A percentile compares a stretch with the other conserved stretches of the same genome.
phyloP scores from a whole-genome alignment of 2,329 filamentous ascomycete genomes.

The Gnomoniopsis smithogilvyi region DNA sequence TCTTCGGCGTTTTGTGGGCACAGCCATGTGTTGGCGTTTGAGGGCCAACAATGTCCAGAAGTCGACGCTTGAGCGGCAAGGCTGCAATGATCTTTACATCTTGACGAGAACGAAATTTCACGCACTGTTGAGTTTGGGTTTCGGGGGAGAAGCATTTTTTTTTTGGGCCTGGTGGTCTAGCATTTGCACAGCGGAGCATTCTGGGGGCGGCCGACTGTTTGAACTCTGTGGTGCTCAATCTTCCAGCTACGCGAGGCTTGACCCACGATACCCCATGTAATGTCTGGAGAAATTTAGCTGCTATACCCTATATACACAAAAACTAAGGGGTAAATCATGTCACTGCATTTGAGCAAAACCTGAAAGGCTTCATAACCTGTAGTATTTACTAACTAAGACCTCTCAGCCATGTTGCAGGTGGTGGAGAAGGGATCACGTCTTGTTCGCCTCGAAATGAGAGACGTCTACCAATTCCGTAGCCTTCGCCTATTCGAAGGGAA shows the following conservation, averaged over 20 bases:
- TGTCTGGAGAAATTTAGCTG: background rate
- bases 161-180: background rate
- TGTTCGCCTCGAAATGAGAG: too few relatives aligned
- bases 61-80: background rate
- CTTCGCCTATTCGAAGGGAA: too few relatives aligned
- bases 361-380: too few relatives aligned
- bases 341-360: background rate
- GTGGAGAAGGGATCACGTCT: too few relatives aligned
- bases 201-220: background rate
- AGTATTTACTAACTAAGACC: too few relatives aligned
- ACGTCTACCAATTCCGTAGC: too few relatives aligned
- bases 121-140: background rate
- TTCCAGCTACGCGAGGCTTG: background rate
- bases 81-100: background rate
- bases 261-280: background rate
- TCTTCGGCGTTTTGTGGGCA: background rate
- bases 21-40: background rate
- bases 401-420: too few relatives aligned
- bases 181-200: background rate
- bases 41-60: background rate
- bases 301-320: background rate
- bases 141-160: background rate
- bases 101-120: background rate
- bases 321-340: background rate
- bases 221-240: background rate